Evolutionary conservation across 306 rosid genomes (phyloP).

Genomic region (Citrullus amarus): DNA sequence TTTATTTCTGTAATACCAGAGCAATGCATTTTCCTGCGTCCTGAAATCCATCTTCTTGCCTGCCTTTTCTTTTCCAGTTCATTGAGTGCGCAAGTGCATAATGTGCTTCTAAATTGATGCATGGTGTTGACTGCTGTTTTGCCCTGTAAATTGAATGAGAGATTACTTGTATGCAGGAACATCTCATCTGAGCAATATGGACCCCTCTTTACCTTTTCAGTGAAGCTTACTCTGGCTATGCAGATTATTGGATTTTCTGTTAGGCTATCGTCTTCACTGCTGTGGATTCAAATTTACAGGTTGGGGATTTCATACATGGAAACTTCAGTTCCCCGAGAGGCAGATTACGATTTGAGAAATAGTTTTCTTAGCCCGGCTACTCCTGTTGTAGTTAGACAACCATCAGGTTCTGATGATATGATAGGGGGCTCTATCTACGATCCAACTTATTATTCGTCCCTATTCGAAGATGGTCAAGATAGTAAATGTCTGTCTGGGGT

Average conservation of each 20-base stretch:
- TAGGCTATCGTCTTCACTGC: constrained; percentile 61
- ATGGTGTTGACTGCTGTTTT: not conserved
- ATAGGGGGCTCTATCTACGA: constrained; percentile 89
- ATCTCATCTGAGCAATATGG: constrained; percentile 39
- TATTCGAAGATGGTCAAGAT: constrained; percentile 71
- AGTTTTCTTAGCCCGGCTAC: constrained; percentile 77
- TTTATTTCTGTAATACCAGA: not conserved
- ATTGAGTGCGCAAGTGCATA: not conserved
- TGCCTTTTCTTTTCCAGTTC: not conserved
- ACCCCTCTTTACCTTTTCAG: constrained; percentile 44
- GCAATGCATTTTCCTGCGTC: not conserved
- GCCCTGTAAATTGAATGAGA: constrained; percentile 4
- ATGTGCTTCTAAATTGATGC: not conserved
- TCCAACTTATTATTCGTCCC: constrained; percentile 68
- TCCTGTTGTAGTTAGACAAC: constrained; percentile 48
- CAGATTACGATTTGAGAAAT: constrained; percentile 60
- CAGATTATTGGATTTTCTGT: constrained; percentile 58
- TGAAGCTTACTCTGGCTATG: constrained; percentile 77
- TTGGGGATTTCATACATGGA: constrained; percentile 64
- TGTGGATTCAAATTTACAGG: constrained; percentile 97
- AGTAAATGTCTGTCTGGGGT: constrained; percentile 41
- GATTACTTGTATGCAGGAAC: constrained; percentile 46
- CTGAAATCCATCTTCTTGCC: not conserved
- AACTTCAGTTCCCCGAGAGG: constrained; percentile 35
- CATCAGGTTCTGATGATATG: constrained; percentile 68